phyloP scores from a whole-genome alignment of 78 protist species.

The Guillardia theta region DNA sequence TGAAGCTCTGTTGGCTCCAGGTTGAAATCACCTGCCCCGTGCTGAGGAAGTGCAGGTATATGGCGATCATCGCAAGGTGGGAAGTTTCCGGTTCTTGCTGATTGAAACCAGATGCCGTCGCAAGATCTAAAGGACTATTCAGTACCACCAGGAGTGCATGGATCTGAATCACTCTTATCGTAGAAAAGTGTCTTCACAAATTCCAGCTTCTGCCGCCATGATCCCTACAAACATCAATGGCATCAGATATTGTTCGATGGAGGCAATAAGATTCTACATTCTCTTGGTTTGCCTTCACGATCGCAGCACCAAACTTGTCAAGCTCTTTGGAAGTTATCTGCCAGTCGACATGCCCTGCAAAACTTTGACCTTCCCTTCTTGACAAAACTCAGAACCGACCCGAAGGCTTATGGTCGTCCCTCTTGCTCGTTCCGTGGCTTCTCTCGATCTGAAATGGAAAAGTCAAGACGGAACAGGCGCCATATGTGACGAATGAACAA shows the following conservation, averaged over 20 bases:
- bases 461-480: no score
- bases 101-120: not conserved
- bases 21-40: not conserved
- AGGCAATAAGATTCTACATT: no score
- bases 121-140: not conserved
- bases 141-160: not conserved
- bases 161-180: not conserved
- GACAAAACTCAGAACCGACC: no score
- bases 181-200: not conserved
- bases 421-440: no score
- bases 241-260: no score
- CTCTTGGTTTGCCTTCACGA: not conserved
- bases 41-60: slow-evolving; percentile 8
- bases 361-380: no score
- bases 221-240: no score
- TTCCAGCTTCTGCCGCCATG: slow-evolving; percentile 17
- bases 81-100: not conserved
- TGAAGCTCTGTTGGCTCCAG: no score
- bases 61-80: not conserved
- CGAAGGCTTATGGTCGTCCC: no score
- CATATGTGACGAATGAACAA: no score
- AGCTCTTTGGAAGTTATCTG: not conserved
- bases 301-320: not conserved
- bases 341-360: no score
- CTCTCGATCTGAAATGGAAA: no score